Evolutionary conservation across 768 basidiomycete species (phyloP), one percentile per base, ranked within the genome.

Genomic region (Chalciporus piperatus): DNA sequence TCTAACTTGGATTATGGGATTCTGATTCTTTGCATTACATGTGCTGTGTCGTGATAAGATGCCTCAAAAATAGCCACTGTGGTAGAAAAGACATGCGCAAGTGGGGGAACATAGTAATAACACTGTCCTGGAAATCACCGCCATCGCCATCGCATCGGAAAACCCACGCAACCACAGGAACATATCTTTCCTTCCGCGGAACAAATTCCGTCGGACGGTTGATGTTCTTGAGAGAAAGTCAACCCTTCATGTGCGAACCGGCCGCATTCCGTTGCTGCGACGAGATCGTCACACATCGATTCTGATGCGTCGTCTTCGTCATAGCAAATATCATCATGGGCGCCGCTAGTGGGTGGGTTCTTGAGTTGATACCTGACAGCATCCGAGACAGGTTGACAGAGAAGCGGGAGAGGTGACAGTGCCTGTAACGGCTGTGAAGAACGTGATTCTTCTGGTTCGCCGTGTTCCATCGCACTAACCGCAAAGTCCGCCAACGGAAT

Each of bases 371-470:
- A 71, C 48, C 67, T 48, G 42, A 69, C 33, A 9, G 58, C 59
- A 42, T 69, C 67, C 19, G 69, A 70, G 3, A 69, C 69, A 3
- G 67, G 67, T 49, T 69, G 67, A 39, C 67, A 69, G 39, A 69
- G 69, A 49, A 69, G 44, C 6, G 67, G 68, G 9, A 69, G 61
- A 10, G 67, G 66, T 1, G 68, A 69, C 14, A 66, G 52, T 28
- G 43, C 55, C 47, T 41, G 56, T 13, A 42, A 47, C 2, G 50
- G 51, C 16, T 43, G 40, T 19, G 52, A 50, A 39, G 35, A 47
- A 13, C 41, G 50, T 11, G 41, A 17, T 47, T 22, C 35, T 13
- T n/a, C 50, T 12, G 48, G 38, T 20, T 42, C 41, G 28, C 46
- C 30, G 22, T 20, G 20, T 8, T 63, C 69, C 30, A 54, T 45